Conservation (phyloP, 345 rosid species). For the Murraya paniculata region DNA sequence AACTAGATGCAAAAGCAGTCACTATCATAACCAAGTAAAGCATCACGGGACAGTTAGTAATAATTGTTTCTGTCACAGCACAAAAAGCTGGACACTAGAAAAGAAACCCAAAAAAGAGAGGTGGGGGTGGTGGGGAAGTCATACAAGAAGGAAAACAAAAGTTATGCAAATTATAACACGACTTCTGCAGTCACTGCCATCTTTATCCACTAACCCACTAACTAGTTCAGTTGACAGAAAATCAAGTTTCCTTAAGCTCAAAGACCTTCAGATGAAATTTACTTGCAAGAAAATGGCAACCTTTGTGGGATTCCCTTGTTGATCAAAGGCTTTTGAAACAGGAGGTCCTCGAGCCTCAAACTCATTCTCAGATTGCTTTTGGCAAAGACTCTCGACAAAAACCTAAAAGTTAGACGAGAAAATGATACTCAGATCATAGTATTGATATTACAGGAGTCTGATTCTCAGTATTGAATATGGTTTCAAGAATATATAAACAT, state of each 20-base stretch:
- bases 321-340: constrained; percentile 83
- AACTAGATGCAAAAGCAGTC: constrained; percentile 3
- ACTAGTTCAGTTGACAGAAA: not conserved
- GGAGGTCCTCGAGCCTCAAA: constrained; percentile 97
- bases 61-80: not conserved
- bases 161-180: not conserved
- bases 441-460: not conserved
- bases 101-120: constrained; percentile 8
- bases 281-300: constrained; percentile 39
- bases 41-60: not conserved
- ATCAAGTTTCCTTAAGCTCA: constrained; percentile 12
- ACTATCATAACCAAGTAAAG: not conserved
- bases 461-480: not conserved
- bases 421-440: not conserved
- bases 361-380: constrained; percentile 76
- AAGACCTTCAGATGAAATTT: constrained; percentile 7
- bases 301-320: constrained; percentile 88
- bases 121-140: not conserved
- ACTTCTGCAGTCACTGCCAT: constrained; percentile 5
- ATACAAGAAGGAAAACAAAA: not conserved
- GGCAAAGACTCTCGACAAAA: constrained; percentile 50
- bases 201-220: not conserved
- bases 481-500: constrained; percentile 12
- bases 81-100: not conserved
- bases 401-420: constrained; percentile 45